phyloP scores from a whole-genome alignment of 192 early-diverging fungal species.

The Pilaira anomala region DNA sequence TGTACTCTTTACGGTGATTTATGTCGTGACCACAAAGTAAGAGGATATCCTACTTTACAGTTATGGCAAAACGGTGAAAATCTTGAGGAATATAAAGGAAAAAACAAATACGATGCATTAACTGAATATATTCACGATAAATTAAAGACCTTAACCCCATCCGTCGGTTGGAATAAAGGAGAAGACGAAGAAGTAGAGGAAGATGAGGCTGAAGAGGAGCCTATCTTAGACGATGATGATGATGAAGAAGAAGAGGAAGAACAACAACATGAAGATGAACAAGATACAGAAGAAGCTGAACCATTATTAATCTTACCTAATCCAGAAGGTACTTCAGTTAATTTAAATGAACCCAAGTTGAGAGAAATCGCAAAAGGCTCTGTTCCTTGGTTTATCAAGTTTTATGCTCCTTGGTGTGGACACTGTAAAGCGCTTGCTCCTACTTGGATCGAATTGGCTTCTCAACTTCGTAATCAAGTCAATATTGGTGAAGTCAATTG shows the following conservation, averaged over 20 bases:
- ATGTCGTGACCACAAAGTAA: constrained; percentile 58
- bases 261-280: neutral
- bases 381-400: constrained; percentile 73
- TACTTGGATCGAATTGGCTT: constrained; percentile 70
- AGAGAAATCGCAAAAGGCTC: constrained; percentile 4
- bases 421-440: constrained; percentile 85
- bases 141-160: neutral
- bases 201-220: neutral
- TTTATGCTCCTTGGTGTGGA: constrained; percentile 86
- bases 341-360: constrained; percentile 1
- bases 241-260: neutral
- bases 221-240: neutral
- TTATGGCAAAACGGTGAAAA: constrained; percentile 43
- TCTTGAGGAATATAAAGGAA: constrained; percentile 8
- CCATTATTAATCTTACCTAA: neutral
- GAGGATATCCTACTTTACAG: constrained; percentile 57
- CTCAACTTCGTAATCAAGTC: constrained; percentile 57
- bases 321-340: constrained; percentile 16
- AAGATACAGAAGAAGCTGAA: neutral
- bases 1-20: constrained; percentile 61
- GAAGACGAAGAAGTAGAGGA: neutral
- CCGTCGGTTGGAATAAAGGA: neutral
- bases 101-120: constrained; percentile 10
- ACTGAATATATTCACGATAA: constrained; percentile 16
- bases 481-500: constrained; percentile 90